Percentiles rank a stretch among this genome's conserved stretches.
These are phyloP conservation scores for Phytopythium aichiense DNA, from an alignment of 352 stramenopile genomes.

Conservation along the genomic window DNA sequence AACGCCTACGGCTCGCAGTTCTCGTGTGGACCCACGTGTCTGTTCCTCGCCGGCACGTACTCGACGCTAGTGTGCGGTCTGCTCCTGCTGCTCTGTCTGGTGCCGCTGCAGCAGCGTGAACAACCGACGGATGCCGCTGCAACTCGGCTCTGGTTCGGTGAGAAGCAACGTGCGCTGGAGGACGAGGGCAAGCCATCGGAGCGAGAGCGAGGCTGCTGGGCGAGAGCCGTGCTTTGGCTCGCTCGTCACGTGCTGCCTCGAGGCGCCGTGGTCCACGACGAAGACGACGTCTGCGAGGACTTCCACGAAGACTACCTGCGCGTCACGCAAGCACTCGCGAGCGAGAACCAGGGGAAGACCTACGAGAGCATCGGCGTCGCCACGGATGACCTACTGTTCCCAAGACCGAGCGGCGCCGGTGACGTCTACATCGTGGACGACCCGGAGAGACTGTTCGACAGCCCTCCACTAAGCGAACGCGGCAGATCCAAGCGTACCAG, in stretches of 20 bases:
- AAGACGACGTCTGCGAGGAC: not conserved
- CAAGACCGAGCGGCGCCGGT: not conserved
- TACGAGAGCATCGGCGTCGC: conserved; percentile 51
- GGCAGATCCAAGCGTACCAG: conserved; percentile 11
- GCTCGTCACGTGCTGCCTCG: not conserved
- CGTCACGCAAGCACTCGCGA: not conserved
- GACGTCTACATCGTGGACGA: conserved; percentile 9
- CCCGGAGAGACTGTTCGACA: conserved; percentile 1
- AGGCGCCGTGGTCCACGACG: conserved; percentile 5
- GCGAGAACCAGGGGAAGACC: conserved; percentile 16
- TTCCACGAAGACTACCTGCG: not conserved
- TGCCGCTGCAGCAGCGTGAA: conserved; percentile 30
- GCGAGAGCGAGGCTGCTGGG: conserved; percentile 9
- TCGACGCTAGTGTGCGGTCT: conserved; percentile 20
- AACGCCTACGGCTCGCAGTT: conserved; percentile 63
- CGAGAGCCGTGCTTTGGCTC: conserved; percentile 7
- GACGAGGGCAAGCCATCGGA: conserved; percentile 1
- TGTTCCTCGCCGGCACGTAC: conserved; percentile 33
- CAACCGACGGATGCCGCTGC: conserved; percentile 12
- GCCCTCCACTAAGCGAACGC: not conserved
- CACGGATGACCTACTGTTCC: conserved; percentile 17
- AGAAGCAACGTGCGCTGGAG: not conserved
- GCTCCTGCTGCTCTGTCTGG: conserved; percentile 35
- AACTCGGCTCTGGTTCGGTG: not conserved
- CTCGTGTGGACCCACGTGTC: conserved; percentile 37